Evolutionary conservation across 2,329 filamentous ascomycete genomes (phyloP), one percentile per base, ranked within the genome.

Genomic region (Fusarium neocosmosporiellum): DNA sequence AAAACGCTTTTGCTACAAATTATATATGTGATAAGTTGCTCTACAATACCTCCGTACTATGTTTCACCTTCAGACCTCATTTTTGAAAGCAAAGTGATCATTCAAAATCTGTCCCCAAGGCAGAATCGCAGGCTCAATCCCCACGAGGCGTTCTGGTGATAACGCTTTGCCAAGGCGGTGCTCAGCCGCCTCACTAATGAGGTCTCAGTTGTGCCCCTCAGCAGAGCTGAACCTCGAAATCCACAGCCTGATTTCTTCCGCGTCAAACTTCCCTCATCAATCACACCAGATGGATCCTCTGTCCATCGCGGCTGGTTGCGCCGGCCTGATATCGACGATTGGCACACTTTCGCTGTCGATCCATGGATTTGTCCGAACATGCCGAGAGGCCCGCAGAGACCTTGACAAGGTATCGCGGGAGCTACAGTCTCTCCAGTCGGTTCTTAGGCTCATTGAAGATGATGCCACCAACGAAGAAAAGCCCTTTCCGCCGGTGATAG

Each of bases 381-480:
- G 53, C 27, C 62, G 71, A 24, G 71, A 73, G 7, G 67, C 71
- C 5, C 70, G 71, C 2, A 37, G 31, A 5, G 70, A 73, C 10
- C 18, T 73, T 2, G 70, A 73, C 7, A 55, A 57, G 13, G 65
- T 73, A 5, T 73, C 70, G 8, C 48, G 62, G 29, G 71, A 73
- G 43, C 43, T 73, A 1, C 59, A 68, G 5, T 73, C 70, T 3
- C 60, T 73, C 0, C 54, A 60, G 7, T 66, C 59, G 0, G 70
- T 73, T 11, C 67, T 73, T 7, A 48, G 70, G 11, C 70, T 73
- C 0, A 73, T 73, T 9, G 20, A 60, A n/a, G 64, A 71, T 13
- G 71, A 73, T 7, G 70, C 67, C 0, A 24, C 31, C 22, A 59
- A 71, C 10, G 48, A 39, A 3, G 18, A 29, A 0, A 73, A 64